These are phyloP conservation scores for Arthromyces matolae DNA, from an alignment of 768 basidiomycete genomes.

Conservation along the genomic window DNA sequence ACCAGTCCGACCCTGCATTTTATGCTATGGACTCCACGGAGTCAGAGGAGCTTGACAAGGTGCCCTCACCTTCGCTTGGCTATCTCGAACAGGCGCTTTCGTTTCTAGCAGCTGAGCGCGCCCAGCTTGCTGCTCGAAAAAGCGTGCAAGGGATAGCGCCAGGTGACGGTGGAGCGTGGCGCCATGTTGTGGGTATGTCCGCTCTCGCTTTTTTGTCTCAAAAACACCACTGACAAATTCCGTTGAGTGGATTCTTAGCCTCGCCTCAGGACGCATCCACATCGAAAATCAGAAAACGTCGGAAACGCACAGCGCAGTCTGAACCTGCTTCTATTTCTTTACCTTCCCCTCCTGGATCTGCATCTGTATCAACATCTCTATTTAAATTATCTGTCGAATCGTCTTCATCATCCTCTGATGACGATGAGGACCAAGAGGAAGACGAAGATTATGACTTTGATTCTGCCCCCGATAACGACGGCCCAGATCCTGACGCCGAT, in stretches of 20 bases:
- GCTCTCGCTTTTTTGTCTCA: neutral
- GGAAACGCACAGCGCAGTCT: constrained; percentile 33
- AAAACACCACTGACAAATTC: constrained; percentile 2
- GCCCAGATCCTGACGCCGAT: too few relatives aligned
- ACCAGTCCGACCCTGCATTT: neutral
- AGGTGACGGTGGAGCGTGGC: constrained; percentile 31
- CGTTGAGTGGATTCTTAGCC: constrained; percentile 23
- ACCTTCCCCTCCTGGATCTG: too few relatives aligned
- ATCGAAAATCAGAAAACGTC: constrained; percentile 26
- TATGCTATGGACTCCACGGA: too few relatives aligned
- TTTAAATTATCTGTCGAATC: neutral
- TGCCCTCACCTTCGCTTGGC: constrained; percentile 62
- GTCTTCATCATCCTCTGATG: too few relatives aligned
- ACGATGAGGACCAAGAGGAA: constrained; percentile 1
- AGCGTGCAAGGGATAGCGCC: constrained; percentile 17
- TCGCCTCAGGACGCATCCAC: constrained; percentile 12
- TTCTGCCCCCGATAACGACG: neutral
- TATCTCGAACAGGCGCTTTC: constrained; percentile 68
- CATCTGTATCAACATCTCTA: neutral
- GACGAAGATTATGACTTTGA: neutral
- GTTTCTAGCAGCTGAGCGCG: constrained; percentile 73
- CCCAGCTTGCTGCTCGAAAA: constrained; percentile 48
- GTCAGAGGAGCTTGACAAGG: constrained; percentile 16
- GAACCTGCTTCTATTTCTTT: too few relatives aligned
- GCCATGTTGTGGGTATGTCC: constrained; percentile 37